Evolutionary conservation across 2,329 filamentous ascomycete species (phyloP), one percentile per base, ranked within the genome.

Genomic region (Hypoxylon sp.): DNA sequence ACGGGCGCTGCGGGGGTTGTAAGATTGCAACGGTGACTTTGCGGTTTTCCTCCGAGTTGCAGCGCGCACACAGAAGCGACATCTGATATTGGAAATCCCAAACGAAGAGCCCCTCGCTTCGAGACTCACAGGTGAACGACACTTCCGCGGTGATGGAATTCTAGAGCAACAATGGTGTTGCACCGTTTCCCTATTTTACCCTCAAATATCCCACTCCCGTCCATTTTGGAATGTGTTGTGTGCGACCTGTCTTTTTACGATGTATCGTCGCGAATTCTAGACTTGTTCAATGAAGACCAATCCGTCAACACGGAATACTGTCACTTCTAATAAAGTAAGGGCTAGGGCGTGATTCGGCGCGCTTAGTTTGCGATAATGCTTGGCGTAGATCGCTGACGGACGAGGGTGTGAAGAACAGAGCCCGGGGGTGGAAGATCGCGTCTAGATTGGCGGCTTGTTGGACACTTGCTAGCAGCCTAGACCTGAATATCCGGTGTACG

Each of bases 311-410:
- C 6, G 29, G 14, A 39, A 39, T 57, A 44, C 22, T 57, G 42
- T 65, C 61, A 63, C 64, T 52, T 65, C 60, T 64, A 60, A 59
- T 57, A 67, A 67, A 59, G 64, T 59, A 59, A 47, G 63, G 61
- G 60, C 39, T 52, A 39, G 57, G 58, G 46, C 54, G 61, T 68
- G 68, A 71, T 71, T 71, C 65, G 68, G 29, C 68, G 26, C 31
- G 48, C 48, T 63, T 58, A 53, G 68, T 61, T 63, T 61, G 31
- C 61, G 55, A n/a, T 26, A 29, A 63, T 66, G 53, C 68, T 71
- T 71, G 68, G 68, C 68, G 68, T 68, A 66, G 65, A 71, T 71
- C 68, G 26, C 31, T 48, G 44, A 57, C 26, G n/a, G 31, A 51
- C 17, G 53, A 66, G 53, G 68, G 68, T 70, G 68, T 68, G 68